Evolutionary conservation across 1,284 basidiomycete genomes (phyloP).

Genomic region (Inonotus obliquus): DNA sequence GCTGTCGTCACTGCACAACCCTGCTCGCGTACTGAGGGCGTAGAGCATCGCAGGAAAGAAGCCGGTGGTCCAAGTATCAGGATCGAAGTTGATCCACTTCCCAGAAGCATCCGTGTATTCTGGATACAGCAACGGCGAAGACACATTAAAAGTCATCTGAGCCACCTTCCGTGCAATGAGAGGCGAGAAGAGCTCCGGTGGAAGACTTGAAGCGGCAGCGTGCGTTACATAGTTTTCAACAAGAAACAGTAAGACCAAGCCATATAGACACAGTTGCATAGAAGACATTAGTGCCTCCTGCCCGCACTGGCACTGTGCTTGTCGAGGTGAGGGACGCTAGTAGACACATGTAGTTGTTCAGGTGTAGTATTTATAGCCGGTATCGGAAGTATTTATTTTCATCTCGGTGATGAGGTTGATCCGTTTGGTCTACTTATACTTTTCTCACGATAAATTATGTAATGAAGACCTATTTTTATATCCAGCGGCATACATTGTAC

Average conservation of each 20-base stretch:
- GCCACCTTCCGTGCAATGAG: slow-evolving; percentile 20
- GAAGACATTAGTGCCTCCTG: background rate
- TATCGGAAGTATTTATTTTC: no score
- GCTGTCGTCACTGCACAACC: slow-evolving; percentile 25
- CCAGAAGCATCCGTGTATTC: slow-evolving; percentile 22
- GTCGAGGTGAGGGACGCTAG: no score
- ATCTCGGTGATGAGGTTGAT: no score
- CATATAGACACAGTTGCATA: background rate
- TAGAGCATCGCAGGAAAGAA: slow-evolving; percentile 25
- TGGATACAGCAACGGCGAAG: slow-evolving; percentile 19
- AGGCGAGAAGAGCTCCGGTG: slow-evolving; percentile 19
- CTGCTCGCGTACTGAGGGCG: slow-evolving; percentile 20
- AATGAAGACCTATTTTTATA: no score
- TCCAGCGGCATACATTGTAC: no score
- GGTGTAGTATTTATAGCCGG: no score
- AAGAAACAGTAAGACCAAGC: background rate
- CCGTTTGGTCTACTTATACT: no score
- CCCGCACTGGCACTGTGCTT: no score
- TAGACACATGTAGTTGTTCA: no score
- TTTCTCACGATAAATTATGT: no score
- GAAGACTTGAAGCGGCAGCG: background rate
- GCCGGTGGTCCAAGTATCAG: slow-evolving; percentile 24
- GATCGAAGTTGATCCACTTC: slow-evolving; percentile 20
- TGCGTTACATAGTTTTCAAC: background rate
- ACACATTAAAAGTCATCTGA: slow-evolving; percentile 14